A percentile compares a stretch with the other conserved stretches of the same genome.
Conservation (phyloP, 1,284 basidiomycete species). For the Pholiota adiposa region DNA sequence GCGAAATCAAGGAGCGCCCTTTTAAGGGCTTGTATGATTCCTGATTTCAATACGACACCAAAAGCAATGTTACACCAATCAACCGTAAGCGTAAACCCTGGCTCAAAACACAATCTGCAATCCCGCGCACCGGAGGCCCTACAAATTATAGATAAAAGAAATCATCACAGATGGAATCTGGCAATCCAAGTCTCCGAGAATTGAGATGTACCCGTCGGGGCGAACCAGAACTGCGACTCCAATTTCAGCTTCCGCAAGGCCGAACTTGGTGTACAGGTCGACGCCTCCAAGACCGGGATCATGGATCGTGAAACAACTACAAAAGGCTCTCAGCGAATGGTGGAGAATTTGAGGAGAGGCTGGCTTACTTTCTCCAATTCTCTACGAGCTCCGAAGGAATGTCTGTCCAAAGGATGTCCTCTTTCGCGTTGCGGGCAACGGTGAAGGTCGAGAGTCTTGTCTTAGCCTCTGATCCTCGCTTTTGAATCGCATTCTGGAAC, state of each 20-base stretch:
- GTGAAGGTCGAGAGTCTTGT: not conserved
- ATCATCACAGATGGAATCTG: not conserved
- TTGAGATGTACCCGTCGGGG: slow-evolving; percentile 11
- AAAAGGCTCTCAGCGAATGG: not conserved
- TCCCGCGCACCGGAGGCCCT: not conserved
- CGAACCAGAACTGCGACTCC: slow-evolving; percentile 7
- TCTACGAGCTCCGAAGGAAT: slow-evolving; percentile 5
- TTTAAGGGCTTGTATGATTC: too few relatives aligned
- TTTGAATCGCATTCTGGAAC: not conserved
- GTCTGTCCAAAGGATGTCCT: slow-evolving; percentile 12
- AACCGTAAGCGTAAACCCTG: too few relatives aligned
- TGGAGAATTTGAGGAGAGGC: not conserved
- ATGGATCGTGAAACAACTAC: slow-evolving; percentile 5
- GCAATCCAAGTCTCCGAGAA: not conserved
- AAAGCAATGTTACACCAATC: not conserved
- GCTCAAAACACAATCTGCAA: not conserved
- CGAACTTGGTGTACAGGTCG: slow-evolving; percentile 10
- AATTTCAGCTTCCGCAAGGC: not conserved
- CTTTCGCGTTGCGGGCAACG: slow-evolving; percentile 6
- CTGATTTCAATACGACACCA: not conserved
- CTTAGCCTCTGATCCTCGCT: not conserved
- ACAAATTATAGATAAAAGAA: slow-evolving; percentile 7
- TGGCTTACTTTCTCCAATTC: slow-evolving; percentile 8
- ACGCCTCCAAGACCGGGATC: not conserved
- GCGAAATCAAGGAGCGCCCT: too few relatives aligned